Evolutionary conservation across 495 filamentous ascomycete species (phyloP), one percentile per base, ranked within the genome.

Genomic region (Pyronema domesticum): DNA sequence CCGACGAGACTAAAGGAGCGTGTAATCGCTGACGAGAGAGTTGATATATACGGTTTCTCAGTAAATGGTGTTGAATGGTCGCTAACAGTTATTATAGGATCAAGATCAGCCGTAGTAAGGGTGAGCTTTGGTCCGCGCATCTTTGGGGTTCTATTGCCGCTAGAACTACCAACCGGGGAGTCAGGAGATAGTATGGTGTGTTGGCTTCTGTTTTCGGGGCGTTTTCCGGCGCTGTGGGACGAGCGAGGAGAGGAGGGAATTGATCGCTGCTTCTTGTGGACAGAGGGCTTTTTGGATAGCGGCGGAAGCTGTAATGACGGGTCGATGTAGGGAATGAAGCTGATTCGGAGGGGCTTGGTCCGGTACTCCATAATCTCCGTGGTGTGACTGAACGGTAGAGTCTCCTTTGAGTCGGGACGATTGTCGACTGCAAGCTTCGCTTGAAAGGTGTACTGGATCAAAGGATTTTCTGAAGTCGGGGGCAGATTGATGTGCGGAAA

Each of bases 321-420:
- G 15, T 65, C 63, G 34, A 65, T 52, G 42, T 65, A 62, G 13
- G 63, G 63, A 17, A 65, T 65, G 35, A 65, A 65, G n/a, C 56
- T 44, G 18, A 65, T 62, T 54, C 57, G 42, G 39, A 62, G 51
- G 17, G 63, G 63, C 33, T 60, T 65, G 37, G 59, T 60, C 18
- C 54, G 62, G 53, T 46, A 55, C 30, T 56, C 58, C 37, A 34
- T 46, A n/a, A 54, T 57, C 11, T 50, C 47, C 10, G 19, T 50
- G 9, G 18, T 50, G 30, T 50, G 47, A 19, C 47, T 50, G 47
- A 50, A 50, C 47, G 47, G 47, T 34, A 50, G 30, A 9, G 47
- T 50, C 47, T 50, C 47, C 30, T 17, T 34, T 34, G 47, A 50
- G 17, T 50, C 47, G 7, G 47, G 47, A 13, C 47, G 47, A 36